These are phyloP conservation scores for Earliella scabrosa DNA, from an alignment of 1,284 basidiomycete species.

Conservation along the genomic window DNA sequence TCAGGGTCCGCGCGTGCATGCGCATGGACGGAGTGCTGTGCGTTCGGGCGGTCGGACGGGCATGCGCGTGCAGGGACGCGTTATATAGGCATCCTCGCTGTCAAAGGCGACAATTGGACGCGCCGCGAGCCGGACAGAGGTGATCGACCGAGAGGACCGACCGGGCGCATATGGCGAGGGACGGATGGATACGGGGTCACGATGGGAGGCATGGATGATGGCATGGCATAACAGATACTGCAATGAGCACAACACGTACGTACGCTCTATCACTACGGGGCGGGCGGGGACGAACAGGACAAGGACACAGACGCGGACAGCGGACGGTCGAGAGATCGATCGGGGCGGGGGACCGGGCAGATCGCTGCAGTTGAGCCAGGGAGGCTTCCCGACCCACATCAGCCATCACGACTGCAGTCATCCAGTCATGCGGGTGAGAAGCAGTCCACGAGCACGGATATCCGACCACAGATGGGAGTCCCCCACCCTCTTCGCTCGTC, in stretches of 20 bases:
- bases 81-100: too few relatives aligned
- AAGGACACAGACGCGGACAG: constrained; percentile 3
- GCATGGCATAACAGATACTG: background rate
- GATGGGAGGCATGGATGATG: background rate
- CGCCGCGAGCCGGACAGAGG: too few relatives aligned
- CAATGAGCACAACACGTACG: background rate
- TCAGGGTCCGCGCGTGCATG: too few relatives aligned
- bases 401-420: constrained; percentile 15
- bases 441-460: constrained; percentile 1
- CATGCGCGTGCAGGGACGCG: too few relatives aligned
- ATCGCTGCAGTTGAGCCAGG: constrained; percentile 13
- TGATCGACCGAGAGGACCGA: background rate
- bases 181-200: constrained; percentile 6
- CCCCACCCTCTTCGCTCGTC: background rate
- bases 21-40: too few relatives aligned
- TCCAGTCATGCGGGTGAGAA: constrained; percentile 13
- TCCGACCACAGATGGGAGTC: background rate
- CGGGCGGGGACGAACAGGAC: background rate
- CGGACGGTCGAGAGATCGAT: constrained; percentile 17
- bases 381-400: constrained; percentile 15
- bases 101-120: too few relatives aligned
- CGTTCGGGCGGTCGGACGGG: too few relatives aligned
- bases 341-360: background rate
- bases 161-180: background rate
- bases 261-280: background rate